A percentile compares a stretch with the other conserved stretches of the same genome.
Evolutionary conservation across 2,329 filamentous ascomycete genomes (phyloP).

Genomic region (Coniochaeta ligniaria): DNA sequence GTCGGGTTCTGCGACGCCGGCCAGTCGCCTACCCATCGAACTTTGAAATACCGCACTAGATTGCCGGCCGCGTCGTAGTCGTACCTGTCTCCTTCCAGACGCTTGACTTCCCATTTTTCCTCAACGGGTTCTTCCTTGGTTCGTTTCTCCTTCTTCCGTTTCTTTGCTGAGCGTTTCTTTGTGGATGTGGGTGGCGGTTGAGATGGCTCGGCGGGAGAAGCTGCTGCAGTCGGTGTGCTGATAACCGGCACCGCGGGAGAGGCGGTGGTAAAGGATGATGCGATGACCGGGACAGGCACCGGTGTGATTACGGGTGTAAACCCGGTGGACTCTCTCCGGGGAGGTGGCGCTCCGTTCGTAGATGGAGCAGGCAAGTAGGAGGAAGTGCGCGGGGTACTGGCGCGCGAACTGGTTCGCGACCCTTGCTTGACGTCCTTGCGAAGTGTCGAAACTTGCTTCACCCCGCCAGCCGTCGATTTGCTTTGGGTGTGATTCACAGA

Average conservation of each 20-base stretch:
- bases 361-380: background rate
- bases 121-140: constrained; percentile 16
- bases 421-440: background rate
- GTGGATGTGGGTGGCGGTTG: background rate
- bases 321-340: background rate
- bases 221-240: background rate
- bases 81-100: constrained; percentile 32
- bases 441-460: background rate
- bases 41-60: constrained; percentile 37
- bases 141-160: constrained; percentile 10
- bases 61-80: constrained; percentile 27
- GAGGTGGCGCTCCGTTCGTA: background rate
- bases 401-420: background rate
- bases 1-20: constrained; percentile 47
- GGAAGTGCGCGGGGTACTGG: background rate
- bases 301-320: background rate
- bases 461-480: background rate
- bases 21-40: constrained; percentile 52
- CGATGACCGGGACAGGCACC: background rate
- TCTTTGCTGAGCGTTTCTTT: background rate
- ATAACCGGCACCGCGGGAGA: background rate
- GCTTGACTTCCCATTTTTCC: constrained; percentile 33
- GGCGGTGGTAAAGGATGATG: background rate
- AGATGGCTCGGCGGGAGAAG: background rate
- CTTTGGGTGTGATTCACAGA: background rate